Evolutionary conservation across 805 yeast genomes (phyloP).

Genomic region (Saturnispora diversa): DNA sequence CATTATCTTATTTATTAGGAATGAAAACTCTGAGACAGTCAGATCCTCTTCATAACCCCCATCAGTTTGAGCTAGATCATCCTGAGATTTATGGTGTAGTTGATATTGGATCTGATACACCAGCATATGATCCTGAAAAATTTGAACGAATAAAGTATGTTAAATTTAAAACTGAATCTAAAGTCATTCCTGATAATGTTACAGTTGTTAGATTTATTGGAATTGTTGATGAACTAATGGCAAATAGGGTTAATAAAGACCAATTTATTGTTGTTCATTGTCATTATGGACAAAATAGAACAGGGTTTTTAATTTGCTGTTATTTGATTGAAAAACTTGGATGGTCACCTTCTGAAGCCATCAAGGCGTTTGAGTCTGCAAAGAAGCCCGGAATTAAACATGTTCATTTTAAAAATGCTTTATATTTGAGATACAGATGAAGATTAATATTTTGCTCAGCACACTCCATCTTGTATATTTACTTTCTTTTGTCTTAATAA

Average conservation of each 20-base stretch:
- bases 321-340: slow-evolving; percentile 54
- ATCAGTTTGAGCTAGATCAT: slow-evolving; percentile 39
- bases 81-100: slow-evolving; percentile 50
- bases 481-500: too few relatives aligned
- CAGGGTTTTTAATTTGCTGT: slow-evolving; percentile 66
- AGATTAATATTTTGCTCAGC: not conserved
- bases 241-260: slow-evolving; percentile 12
- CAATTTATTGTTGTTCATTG: slow-evolving; percentile 62
- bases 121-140: slow-evolving; percentile 59
- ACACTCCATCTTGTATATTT: too few relatives aligned
- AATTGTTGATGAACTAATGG: slow-evolving; percentile 41
- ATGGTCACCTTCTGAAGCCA: slow-evolving; percentile 55
- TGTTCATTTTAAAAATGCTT: slow-evolving; percentile 66
- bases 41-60: slow-evolving; percentile 55
- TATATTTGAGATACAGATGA: slow-evolving; percentile 53
- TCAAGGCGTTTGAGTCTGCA: slow-evolving; percentile 48
- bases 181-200: slow-evolving; percentile 58
- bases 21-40: slow-evolving; percentile 69
- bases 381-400: slow-evolving; percentile 70
- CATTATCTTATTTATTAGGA: slow-evolving; percentile 46
- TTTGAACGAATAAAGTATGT: slow-evolving; percentile 49
- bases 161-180: slow-evolving; percentile 72
- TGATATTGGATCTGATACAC: slow-evolving; percentile 63
- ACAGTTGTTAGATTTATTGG: slow-evolving; percentile 51
- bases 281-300: slow-evolving; percentile 75